These are phyloP conservation scores for Trypanosomatidae sp. DNA, from an alignment of 208 protist species.

Conservation along the genomic window DNA sequence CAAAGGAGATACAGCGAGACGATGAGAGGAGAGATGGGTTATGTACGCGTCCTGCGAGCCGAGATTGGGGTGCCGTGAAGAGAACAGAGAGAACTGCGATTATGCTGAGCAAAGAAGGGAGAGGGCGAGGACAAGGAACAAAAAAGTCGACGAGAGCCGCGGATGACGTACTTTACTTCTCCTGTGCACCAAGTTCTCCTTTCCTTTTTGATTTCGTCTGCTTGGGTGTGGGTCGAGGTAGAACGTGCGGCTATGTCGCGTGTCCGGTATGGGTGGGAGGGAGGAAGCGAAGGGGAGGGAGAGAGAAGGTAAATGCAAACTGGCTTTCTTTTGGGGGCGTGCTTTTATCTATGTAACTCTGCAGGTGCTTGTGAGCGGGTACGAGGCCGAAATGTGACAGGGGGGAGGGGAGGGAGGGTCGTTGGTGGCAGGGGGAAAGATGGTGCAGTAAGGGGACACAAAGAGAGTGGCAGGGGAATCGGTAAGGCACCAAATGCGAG, in stretches of 20 bases:
- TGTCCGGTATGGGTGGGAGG: background rate
- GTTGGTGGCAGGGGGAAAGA: background rate
- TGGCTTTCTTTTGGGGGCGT: background rate
- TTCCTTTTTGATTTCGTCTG: background rate
- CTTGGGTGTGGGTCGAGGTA: background rate
- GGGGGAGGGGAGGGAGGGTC: background rate
- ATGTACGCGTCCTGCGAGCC: background rate
- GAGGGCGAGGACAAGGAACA: background rate
- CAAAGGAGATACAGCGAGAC: background rate
- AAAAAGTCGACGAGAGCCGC: background rate
- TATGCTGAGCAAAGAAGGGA: no score
- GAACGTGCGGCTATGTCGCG: background rate
- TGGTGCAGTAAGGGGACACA: no score
- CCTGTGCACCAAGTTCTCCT: background rate
- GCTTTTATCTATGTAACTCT: slow-evolving; percentile 1
- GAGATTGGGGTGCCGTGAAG: background rate
- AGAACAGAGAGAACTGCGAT: background rate
- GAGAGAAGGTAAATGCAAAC: background rate
- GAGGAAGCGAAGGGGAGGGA: background rate
- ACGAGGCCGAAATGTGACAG: background rate
- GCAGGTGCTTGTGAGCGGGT: background rate
- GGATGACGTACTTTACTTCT: background rate
- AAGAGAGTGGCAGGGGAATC: background rate
- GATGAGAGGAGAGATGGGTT: background rate
- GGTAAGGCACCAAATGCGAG: background rate